Percentiles rank a stretch among this genome's conserved stretches.
Evolutionary conservation across 2,329 filamentous ascomycete species (phyloP).

Genomic region (Clonostachys sp.): DNA sequence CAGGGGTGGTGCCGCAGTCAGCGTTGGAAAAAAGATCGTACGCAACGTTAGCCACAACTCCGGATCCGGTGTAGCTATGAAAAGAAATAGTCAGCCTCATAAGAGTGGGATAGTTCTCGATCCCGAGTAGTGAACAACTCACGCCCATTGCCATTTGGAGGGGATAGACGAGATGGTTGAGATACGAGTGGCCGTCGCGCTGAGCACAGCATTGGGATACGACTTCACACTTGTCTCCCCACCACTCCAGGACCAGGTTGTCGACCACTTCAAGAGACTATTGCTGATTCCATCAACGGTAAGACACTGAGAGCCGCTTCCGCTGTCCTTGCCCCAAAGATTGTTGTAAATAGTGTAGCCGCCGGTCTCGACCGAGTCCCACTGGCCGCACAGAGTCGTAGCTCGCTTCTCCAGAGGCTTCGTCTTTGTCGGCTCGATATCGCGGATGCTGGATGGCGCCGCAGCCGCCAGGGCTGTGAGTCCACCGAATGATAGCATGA

Average conservation of each 20-base stretch:
- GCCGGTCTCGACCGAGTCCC: slow-evolving; percentile 10
- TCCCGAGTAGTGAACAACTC: not conserved
- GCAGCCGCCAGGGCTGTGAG: no score
- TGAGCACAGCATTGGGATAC: slow-evolving; percentile 31
- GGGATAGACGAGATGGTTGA: slow-evolving; percentile 21
- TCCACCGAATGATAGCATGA: no score
- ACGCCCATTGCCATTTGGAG: slow-evolving; percentile 23
- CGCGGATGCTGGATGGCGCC: no score
- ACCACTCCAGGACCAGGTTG: slow-evolving; percentile 31
- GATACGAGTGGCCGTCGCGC: slow-evolving; percentile 18
- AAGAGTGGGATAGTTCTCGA: no score
- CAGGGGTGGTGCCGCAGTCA: slow-evolving; percentile 18
- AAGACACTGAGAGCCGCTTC: slow-evolving; percentile 30
- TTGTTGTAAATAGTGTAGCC: slow-evolving; percentile 29
- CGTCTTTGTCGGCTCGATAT: no score
- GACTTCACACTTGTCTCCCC: slow-evolving; percentile 31
- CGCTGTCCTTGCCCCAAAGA: slow-evolving; percentile 28
- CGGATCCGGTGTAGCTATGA: slow-evolving; percentile 19
- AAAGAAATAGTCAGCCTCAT: no score
- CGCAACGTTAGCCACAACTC: slow-evolving; percentile 48
- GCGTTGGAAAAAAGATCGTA: slow-evolving; percentile 54
- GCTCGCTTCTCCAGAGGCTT: no score
- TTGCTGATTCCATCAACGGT: slow-evolving; percentile 24
- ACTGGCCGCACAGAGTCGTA: slow-evolving; percentile 11
- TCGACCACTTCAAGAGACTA: slow-evolving; percentile 28